Percentiles rank a stretch among this genome's conserved stretches.
These are phyloP conservation scores for Iris pallida DNA, from an alignment of 116 monocot species.

Conservation along the genomic window DNA sequence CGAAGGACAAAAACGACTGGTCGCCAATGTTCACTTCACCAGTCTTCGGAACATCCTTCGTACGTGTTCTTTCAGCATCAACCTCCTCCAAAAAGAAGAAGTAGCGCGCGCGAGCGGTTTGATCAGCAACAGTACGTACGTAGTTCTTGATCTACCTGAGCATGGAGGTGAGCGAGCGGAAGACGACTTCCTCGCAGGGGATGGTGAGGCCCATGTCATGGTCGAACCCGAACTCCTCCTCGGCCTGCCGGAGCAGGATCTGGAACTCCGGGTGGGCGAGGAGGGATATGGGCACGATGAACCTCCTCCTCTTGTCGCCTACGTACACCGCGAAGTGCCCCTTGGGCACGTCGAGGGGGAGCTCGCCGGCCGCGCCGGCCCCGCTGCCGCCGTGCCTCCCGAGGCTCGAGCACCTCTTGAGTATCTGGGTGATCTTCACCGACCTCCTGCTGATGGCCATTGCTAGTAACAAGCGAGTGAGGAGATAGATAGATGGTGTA, in stretches of 20 bases:
- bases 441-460: slow-evolving; percentile 16
- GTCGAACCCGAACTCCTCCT: slow-evolving; percentile 27
- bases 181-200: slow-evolving; percentile 19
- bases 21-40: no score
- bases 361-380: not conserved
- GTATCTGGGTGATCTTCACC: slow-evolving; percentile 3
- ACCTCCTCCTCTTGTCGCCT: slow-evolving; percentile 22
- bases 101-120: not conserved
- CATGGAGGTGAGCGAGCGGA: slow-evolving; percentile 16
- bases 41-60: no score
- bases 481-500: not conserved
- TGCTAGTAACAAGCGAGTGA: not conserved
- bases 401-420: slow-evolving; percentile 18
- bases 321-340: slow-evolving; percentile 25
- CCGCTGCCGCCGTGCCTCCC: not conserved
- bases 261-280: slow-evolving; percentile 14
- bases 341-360: slow-evolving; percentile 17
- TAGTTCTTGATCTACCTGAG: not conserved
- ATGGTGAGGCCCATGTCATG: slow-evolving; percentile 24
- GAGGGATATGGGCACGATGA: slow-evolving; percentile 19
- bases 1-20: no score
- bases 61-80: no score
- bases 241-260: slow-evolving; percentile 6
- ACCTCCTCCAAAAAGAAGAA: slow-evolving; percentile 4
- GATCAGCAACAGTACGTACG: no score